Base-by-base conservation (phyloP, 768 basidiomycete species). In the Russula emetica region DNA sequence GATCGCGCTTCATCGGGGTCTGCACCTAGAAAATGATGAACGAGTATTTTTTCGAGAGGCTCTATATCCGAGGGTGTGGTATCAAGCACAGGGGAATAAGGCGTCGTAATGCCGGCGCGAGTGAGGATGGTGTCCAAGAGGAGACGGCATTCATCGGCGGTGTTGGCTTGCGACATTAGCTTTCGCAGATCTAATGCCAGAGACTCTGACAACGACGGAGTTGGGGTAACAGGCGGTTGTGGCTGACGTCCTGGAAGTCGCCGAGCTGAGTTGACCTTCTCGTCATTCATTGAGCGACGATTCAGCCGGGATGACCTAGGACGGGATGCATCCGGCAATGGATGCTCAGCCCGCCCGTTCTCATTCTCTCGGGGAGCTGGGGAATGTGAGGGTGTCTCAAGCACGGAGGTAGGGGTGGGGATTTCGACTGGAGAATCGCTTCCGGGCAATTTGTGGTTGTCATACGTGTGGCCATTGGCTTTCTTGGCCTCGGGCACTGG, bases 71-170 rank as follows among this genome's bases (percentile, higher is more conserved):
- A 44, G 14, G 45, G 47, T 7, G 66, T 47, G 32, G 18, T 36
- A n/a, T 60, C 70, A 50, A 75, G 71, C 28, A 72, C 65, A 36
- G 77, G 75, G 24, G 72, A 24, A 13, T 74, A 58, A 50, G 79
- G 26, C 5, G 32, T 30, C 3, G 24, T 18, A 26, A 67, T 45
- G 56, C 68, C 68, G 2, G 62, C 68, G 10, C 60, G 57, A 14
- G 84, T 80, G 62, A 96, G 77, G 76, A 90, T 88, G 78, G 92
- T 89, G 66, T 92, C 87, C 32, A 93, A 79, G 61, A 95, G 85
- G 49, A 94, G 77, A 56, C 90, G 88, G 71, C 92, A 94, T 76
- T 96, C 94, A 64, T 87, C 85, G 52, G 83, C 88, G 49, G 80
- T 85, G 1, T 87, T 87, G 16, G 93, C 92, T 55, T 76, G 82